phyloP scores from a whole-genome alignment of 1,139 yeast species.

The Zygoascus sp. region DNA sequence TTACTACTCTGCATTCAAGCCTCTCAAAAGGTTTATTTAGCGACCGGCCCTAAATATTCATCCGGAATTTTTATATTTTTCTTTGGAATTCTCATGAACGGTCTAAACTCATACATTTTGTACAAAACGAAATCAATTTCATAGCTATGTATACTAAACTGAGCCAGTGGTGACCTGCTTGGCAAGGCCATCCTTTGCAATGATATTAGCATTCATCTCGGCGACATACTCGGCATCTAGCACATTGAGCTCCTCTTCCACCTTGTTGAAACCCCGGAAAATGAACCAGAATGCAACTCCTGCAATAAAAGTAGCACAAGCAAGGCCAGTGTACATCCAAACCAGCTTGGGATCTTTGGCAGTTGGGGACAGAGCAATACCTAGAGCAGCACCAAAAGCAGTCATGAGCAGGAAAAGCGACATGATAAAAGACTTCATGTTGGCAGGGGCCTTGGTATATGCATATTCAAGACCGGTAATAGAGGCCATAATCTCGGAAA shows the following conservation, averaged over 20 bases:
- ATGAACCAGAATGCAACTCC: constrained; percentile 60
- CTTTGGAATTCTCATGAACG: background rate
- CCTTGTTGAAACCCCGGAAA: constrained; percentile 52
- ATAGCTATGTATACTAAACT: background rate
- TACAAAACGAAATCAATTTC: background rate
- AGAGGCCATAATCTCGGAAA: constrained; percentile 62
- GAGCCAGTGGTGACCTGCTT: constrained; percentile 1
- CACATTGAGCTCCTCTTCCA: constrained; percentile 58
- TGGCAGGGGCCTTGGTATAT: constrained; percentile 62
- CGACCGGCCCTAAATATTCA: too few species aligned
- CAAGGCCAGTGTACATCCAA: constrained; percentile 64
- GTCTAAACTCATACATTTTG: background rate
- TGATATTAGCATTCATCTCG: constrained; percentile 27
- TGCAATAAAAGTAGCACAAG: constrained; percentile 53
- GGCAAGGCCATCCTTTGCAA: constrained; percentile 14
- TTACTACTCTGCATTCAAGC: too few species aligned
- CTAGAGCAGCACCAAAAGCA: constrained; percentile 67
- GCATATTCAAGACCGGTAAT: constrained; percentile 67
- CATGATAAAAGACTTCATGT: constrained; percentile 65
- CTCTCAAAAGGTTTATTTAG: too few species aligned
- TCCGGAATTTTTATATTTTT: too few species aligned
- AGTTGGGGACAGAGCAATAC: constrained; percentile 65
- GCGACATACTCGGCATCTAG: constrained; percentile 43
- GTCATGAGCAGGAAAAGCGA: constrained; percentile 56
- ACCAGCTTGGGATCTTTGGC: constrained; percentile 63